Evolutionary conservation across 2,329 filamentous ascomycete genomes (phyloP).

Genomic region (Fusarium abutilonis): DNA sequence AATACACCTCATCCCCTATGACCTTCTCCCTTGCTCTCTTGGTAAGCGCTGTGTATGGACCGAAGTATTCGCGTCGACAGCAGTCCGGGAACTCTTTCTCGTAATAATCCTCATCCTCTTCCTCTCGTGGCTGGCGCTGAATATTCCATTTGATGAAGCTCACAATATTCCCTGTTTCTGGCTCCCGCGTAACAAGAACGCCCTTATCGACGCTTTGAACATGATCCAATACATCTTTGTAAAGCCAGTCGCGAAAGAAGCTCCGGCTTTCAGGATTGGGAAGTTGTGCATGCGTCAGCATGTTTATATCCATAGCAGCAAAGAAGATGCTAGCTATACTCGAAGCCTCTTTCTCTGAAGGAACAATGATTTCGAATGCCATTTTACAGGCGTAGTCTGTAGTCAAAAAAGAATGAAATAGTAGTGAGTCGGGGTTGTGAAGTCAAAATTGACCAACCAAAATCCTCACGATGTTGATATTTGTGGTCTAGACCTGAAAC

Average conservation of each 20-base stretch:
- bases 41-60: conserved; percentile 48
- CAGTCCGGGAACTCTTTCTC: conserved; percentile 47
- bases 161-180: conserved; percentile 43
- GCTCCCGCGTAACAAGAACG: conserved; percentile 50
- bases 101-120: conserved; percentile 27
- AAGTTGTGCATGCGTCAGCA: conserved; percentile 54
- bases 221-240: conserved; percentile 46
- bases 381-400: conserved; percentile 27
- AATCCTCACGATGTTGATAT: conserved; percentile 15
- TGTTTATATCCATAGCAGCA: conserved; percentile 53
- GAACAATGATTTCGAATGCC: conserved; percentile 43
- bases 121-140: conserved; percentile 33
- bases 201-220: conserved; percentile 43
- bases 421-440: conserved; percentile 4
- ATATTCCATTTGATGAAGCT: conserved; percentile 53
- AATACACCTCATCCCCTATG: conserved; percentile 48
- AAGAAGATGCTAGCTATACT: conserved; percentile 50
- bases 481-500: conserved; percentile 16
- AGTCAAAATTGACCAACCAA: conserved; percentile 30
- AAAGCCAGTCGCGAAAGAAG: conserved; percentile 47
- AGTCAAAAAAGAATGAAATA: background rate
- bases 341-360: conserved; percentile 41
- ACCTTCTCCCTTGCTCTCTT: conserved; percentile 47
- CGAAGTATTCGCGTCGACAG: conserved; percentile 47
- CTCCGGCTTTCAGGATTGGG: conserved; percentile 47